Percentiles rank a stretch among this genome's conserved stretches.
phyloP scores from a whole-genome alignment of 208 protist species.

The Tritrichomonas musculus region DNA sequence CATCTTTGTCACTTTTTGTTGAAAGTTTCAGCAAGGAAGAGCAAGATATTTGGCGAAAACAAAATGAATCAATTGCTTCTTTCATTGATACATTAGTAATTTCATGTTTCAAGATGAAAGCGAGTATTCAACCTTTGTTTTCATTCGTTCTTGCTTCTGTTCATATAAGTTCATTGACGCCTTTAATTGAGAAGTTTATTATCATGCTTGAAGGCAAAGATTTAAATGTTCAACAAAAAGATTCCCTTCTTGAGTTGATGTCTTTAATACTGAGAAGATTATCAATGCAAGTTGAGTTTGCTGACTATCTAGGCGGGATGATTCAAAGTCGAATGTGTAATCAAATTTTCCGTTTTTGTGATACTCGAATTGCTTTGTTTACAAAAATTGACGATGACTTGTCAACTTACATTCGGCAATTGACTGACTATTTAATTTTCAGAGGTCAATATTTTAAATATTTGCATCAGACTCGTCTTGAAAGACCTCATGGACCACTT shows the following conservation, averaged over 20 bases:
- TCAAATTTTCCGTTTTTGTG: not conserved
- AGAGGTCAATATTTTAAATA: conserved; percentile 17
- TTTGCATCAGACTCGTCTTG: not conserved
- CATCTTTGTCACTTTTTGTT: not conserved
- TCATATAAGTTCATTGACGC: not conserved
- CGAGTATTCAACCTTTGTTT: not conserved
- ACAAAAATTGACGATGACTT: not conserved
- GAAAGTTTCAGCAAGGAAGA: not conserved
- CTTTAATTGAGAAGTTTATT: not conserved
- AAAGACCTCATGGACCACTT: not conserved
- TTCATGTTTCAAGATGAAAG: not conserved
- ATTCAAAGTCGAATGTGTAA: not conserved
- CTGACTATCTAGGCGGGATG: not conserved
- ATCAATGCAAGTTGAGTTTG: not conserved
- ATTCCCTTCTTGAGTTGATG: not conserved
- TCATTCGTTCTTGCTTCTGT: not conserved
- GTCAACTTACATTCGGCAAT: not conserved
- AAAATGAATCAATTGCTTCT: not conserved
- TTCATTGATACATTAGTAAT: not conserved
- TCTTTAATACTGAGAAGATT: not conserved
- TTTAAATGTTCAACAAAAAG: not conserved
- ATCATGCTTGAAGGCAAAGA: not conserved
- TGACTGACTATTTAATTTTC: not conserved
- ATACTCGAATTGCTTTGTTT: not conserved
- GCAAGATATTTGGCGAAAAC: not conserved